Evolutionary conservation across 371 early-diverging fungal species (phyloP).

Genomic region (Actinomortierella wolfii): DNA sequence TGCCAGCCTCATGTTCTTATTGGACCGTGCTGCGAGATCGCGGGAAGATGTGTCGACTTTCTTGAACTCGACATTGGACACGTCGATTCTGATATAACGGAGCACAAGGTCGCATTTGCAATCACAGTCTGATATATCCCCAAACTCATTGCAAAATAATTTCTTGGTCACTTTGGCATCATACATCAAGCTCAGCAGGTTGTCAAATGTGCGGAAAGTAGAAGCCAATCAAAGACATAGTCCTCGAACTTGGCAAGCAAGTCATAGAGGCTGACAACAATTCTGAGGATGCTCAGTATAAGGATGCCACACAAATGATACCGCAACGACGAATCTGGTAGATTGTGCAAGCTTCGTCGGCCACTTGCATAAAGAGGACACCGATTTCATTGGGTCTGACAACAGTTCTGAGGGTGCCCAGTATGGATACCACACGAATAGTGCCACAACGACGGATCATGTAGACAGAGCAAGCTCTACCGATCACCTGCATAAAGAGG

Average conservation of each 20-base stretch:
- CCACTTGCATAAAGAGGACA: neutral
- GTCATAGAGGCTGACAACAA: neutral
- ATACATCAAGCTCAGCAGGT: no score
- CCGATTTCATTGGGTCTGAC: no score
- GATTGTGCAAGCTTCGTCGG: neutral
- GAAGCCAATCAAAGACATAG: no score
- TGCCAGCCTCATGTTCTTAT: constrained; percentile 7
- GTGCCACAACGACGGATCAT: neutral
- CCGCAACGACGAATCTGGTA: neutral
- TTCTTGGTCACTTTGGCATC: no score
- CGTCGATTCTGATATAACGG: neutral
- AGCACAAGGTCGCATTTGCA: no score
- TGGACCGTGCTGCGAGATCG: constrained; percentile 1
- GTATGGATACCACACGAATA: neutral
- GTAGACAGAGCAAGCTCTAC: neutral
- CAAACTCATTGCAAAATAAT: no score
- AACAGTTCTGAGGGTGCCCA: neutral
- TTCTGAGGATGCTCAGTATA: neutral
- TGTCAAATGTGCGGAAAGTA: no score
- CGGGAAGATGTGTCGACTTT: neutral
- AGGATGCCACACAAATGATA: neutral
- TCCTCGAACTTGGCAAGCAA: no score
- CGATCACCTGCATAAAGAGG: neutral
- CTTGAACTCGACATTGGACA: constrained; percentile 6
- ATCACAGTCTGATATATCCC: no score